Evolutionary conservation across 2,329 filamentous ascomycete species (phyloP).

Genomic region (Talaromyces sp.): DNA sequence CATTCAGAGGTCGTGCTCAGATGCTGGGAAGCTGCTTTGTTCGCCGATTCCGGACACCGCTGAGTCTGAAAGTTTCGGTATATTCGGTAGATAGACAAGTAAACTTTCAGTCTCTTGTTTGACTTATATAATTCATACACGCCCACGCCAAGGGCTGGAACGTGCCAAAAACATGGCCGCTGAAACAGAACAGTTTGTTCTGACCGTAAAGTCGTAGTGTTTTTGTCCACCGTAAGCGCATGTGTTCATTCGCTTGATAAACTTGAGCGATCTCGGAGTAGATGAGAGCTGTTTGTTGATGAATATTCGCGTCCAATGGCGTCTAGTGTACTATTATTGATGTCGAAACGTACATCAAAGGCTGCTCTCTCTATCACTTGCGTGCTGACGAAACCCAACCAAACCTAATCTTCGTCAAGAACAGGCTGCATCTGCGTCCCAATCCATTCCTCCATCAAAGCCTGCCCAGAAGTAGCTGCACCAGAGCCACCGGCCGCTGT

Average conservation of each 20-base stretch:
- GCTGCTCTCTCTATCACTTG: background rate
- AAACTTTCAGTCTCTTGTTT: background rate
- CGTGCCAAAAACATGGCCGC: no score
- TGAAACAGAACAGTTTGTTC: no score
- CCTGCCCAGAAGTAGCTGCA: slow-evolving; percentile 51
- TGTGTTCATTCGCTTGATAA: no score
- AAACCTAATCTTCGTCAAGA: slow-evolving; percentile 33
- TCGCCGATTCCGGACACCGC: background rate
- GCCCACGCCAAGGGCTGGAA: no score
- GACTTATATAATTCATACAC: no score
- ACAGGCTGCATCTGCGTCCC: slow-evolving; percentile 60
- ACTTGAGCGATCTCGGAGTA: no score
- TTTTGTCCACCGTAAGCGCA: no score
- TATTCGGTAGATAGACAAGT: no score
- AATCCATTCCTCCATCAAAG: slow-evolving; percentile 80
- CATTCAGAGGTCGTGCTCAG: background rate
- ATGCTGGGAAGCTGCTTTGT: background rate
- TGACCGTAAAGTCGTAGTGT: no score
- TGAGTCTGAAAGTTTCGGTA: background rate
- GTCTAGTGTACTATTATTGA: no score
- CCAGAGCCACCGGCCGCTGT: slow-evolving; percentile 25
- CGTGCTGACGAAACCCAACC: background rate
- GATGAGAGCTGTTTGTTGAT: no score
- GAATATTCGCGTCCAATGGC: background rate
- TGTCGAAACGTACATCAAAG: background rate